Conservation (phyloP, 345 rosid species). For the Syzygium aqueum region DNA sequence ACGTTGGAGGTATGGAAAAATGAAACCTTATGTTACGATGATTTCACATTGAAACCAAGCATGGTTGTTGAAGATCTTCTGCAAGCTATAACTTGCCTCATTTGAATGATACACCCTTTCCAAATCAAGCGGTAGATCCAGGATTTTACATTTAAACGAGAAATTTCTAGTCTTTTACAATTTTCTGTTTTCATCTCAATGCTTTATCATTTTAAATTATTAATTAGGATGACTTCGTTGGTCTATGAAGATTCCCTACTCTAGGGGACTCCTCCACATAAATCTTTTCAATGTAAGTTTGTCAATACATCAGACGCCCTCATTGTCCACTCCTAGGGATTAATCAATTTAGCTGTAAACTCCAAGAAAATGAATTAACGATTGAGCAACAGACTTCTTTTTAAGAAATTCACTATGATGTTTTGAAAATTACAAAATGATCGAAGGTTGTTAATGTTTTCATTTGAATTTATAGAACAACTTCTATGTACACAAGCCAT, state of each 20-base stretch:
- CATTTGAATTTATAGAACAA: neutral
- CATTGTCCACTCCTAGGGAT: neutral
- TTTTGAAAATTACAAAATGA: neutral
- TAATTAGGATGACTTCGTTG: neutral
- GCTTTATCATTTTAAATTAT: neutral
- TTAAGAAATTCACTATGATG: neutral
- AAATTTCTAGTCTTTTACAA: neutral
- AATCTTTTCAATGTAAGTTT: neutral
- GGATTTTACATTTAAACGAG: neutral
- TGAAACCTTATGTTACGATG: neutral
- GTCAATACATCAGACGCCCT: neutral
- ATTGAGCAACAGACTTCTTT: neutral
- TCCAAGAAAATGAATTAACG: neutral
- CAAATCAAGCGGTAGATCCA: neutral
- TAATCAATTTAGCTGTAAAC: neutral
- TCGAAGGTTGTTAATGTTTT: neutral
- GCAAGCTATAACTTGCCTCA: neutral
- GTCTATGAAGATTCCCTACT: neutral
- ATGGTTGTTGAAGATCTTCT: neutral
- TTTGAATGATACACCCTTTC: neutral
- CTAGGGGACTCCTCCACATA: neutral
- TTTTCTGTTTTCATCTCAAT: neutral
- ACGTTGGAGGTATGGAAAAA: neutral
- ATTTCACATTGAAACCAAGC: neutral
- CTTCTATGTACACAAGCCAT: neutral